Evolutionary conservation across 1,284 basidiomycete genomes (phyloP), one percentile per base, ranked within the genome.

Genomic region (Cryptococcus sp.): DNA sequence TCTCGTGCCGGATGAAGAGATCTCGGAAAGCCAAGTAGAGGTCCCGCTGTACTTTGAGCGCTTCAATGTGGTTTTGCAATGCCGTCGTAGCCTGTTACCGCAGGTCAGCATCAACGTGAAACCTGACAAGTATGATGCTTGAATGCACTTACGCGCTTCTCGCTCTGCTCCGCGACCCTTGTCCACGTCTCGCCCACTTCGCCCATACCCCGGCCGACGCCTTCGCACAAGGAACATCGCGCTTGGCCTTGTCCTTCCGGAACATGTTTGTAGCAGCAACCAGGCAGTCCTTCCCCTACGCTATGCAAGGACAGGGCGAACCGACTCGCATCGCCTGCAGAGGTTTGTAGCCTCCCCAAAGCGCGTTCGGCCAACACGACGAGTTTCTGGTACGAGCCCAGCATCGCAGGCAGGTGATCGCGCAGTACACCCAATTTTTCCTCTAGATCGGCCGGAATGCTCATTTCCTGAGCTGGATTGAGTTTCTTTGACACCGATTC

Each of bases 401-500:
- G 88, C 47, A 95, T 79, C 5, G 84, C 81, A 45, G 82, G 84
- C 22, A 96, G 79, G 72, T 86, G 88, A 47, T 82, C 82, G 30
- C 89, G 86, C 17, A 94, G 83, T 41, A 84, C 79, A 42, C 89
- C 81, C 49, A 96, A 84, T 75, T 93, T 93, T 49, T 92, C 88
- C 62, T 94, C 91, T 7, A 96, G 82, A 76, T 96, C 92, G 60
- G 88, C 86, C 3, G 93, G 93, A 59, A 96, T 92, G 5, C 85
- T 83, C 89, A 93, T 93, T 77, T 95, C 91, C 75, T 95, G 90
- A 8, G 88, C 82, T 23, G 85, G 82, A 60, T 92, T 90, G 4
- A 96, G 83, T 16, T 87, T 85, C 69, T 91, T 91, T 60, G 86
- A 87, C 0, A 81, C 78, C 0, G 90, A 90, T 74, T 96, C 93